Evolutionary conservation across 2,329 filamentous ascomycete genomes (phyloP), one percentile per base, ranked within the genome.

Genomic region (Emericellopsis atlantica): DNA sequence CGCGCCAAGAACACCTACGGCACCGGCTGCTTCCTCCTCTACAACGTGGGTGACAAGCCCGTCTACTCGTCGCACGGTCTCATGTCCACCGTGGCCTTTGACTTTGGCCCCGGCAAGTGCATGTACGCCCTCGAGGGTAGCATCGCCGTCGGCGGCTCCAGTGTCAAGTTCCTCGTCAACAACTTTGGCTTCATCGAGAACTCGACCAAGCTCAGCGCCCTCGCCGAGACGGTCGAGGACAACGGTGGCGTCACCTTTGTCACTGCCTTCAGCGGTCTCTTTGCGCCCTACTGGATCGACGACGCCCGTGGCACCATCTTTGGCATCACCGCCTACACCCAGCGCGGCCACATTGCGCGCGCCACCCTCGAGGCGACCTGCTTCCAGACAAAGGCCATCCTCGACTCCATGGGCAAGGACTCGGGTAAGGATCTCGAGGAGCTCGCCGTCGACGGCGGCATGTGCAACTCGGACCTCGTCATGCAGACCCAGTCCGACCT

Each of bases 1-100:
- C 69, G 74, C 42, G 85, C 84, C 39, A 90, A 90, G 67, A 90
- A 90, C 59, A 90, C 85, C 1, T 90, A 90, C 55, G 85, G 85
- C 33, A 90, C 85, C 1, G 85, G 85, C 18, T 89, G 84, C 59
- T 92, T 92, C 66, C 62, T 90, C 48, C 74, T 90, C 6, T 89
- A 88, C 63, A 89, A 92, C 53, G 81, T 88, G 12, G 85, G 85
- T 21, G 69, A 79, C 21, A 82, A 85, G 61, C 84, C 84, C 5
- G 83, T 89, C 42, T 79, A 89, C 43, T 90, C 85, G 0, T 76
- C 68, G 23, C 81, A 89, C 54, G 85, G 85, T 4, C 69, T 92
- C 12, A 64, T 90, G 23, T 80, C 79, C 23, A 90, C 85, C 0
- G 78, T 90, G 14, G 85, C 80, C 0, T 90, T 84, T 57, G 75